A percentile compares a stretch with the other conserved stretches of the same genome.
Evolutionary conservation across 2,329 filamentous ascomycete genomes (phyloP).

Genomic region (Penicillium sp.): DNA sequence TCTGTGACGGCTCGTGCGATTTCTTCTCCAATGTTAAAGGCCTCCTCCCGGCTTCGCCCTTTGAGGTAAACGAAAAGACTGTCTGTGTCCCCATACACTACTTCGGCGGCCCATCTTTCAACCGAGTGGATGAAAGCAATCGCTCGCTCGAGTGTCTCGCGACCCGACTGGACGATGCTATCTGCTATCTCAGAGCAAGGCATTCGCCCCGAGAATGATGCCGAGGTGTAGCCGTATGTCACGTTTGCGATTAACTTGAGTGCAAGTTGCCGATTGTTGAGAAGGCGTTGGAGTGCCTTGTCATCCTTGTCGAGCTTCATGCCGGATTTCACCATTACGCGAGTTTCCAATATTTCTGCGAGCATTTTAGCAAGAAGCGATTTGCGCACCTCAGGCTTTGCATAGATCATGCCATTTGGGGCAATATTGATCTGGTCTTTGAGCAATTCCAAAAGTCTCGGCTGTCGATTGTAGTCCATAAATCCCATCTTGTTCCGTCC

Average conservation of each 20-base stretch:
- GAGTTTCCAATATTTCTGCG: slow-evolving; percentile 90
- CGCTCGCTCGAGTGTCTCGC: slow-evolving; percentile 91
- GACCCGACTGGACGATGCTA: slow-evolving; percentile 94
- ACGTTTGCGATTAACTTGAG: slow-evolving; percentile 98
- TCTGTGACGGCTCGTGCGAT: slow-evolving; percentile 87
- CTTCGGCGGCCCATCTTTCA: slow-evolving; percentile 87
- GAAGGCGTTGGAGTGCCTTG: slow-evolving; percentile 78
- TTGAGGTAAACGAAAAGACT: slow-evolving; percentile 90
- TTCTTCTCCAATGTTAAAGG: slow-evolving; percentile 90
- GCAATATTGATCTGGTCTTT: slow-evolving; percentile 88
- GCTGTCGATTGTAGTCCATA: slow-evolving; percentile 78
- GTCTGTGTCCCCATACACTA: slow-evolving; percentile 98
- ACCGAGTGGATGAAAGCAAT: slow-evolving; percentile 92
- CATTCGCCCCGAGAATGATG: slow-evolving; percentile 96
- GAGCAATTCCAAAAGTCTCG: slow-evolving; percentile 75
- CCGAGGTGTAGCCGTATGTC: slow-evolving; percentile 96
- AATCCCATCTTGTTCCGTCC: slow-evolving; percentile 95
- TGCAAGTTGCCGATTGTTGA: slow-evolving; percentile 93
- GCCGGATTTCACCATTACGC: slow-evolving; percentile 96
- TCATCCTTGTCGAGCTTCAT: slow-evolving; percentile 96
- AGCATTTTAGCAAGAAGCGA: slow-evolving; percentile 96
- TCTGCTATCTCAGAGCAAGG: slow-evolving; percentile 97
- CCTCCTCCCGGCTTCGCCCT: slow-evolving; percentile 83
- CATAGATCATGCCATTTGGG: slow-evolving; percentile 96
- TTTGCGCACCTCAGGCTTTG: slow-evolving; percentile 81